phyloP scores from a whole-genome alignment of 305 asterid genomes.

The Withania somnifera region DNA sequence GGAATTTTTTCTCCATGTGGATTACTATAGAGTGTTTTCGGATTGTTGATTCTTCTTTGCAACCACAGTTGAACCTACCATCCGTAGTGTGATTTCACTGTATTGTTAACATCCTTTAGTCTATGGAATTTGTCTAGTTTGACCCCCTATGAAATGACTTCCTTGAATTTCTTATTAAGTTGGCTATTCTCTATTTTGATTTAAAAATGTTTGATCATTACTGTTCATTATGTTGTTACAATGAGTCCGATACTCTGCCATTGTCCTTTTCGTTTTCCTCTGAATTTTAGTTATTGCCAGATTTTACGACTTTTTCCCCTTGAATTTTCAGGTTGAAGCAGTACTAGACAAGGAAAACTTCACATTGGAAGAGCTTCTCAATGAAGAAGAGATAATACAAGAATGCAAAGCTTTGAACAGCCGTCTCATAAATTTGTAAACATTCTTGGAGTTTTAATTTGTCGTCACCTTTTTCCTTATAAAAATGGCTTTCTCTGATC shows the following conservation, averaged over 20 bases:
- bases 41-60: neutral
- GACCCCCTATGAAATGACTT: neutral
- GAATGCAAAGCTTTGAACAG: conserved; percentile 96
- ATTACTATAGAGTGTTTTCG: neutral
- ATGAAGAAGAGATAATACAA: conserved; percentile 97
- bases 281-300: neutral
- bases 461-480: neutral
- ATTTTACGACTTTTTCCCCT: conserved; percentile 5
- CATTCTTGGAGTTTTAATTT: neutral
- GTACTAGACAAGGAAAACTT: conserved; percentile 85
- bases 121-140: neutral
- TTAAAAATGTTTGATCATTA: neutral
- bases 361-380: conserved; percentile 91
- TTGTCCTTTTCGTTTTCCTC: neutral
- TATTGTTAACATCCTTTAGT: neutral
- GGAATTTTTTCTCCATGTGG: neutral
- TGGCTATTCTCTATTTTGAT: neutral
- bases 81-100: neutral
- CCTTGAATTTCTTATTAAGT: neutral
- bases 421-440: conserved; percentile 93
- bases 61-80: neutral
- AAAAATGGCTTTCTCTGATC: neutral
- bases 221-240: neutral
- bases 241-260: neutral
- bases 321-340: conserved; percentile 61